Base-by-base conservation (phyloP, 169 alveolate species). In the Plasmodium gonderi region DNA sequence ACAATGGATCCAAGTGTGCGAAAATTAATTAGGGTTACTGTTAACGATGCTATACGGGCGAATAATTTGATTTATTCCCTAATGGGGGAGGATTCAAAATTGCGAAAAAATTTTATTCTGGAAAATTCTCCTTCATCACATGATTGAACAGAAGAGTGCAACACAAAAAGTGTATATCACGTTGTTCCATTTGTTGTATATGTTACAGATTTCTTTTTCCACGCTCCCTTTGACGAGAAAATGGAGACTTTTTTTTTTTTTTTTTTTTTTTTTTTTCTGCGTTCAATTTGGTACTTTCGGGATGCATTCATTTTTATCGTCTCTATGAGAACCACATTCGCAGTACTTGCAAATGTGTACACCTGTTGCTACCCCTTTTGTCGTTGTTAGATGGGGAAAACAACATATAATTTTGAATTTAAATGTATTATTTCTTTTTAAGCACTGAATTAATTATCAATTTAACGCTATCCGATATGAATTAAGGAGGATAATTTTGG, bases 1-100 rank as follows among this genome's bases (percentile, higher is more conserved):
- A 96, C 98, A 9, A 96, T 96, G 98, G 94, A 96, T 74, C 98
- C 98, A 8, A 80, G 65, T 1, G 94, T 91, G 67, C 77, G 98
- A 26, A 80, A 94, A 29, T 91, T 96, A 72, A 95, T 95, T 38
- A 79, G 94, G 5, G 95, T 96, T n/a, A 87, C 96, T 3, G 96
- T 96, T 40, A 80, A 81, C 64, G 97, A 96, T 64, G 97, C 96
- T 31, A 69, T 75, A 75, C 77, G 76, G 29, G 95, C 96, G 42
- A 93, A 96, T n/a, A 67, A 91, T 40, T 79, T 96, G 87, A 77
- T 96, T 42, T 90, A 75, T 67, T 79, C 95, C 31, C 93, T 96
- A 20, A 94, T 96, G 97, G 97, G 97, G 17, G 93, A 94, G 44
- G 97, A 96, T 51, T 94, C 96, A 47, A 95, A 96, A 69, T 93